Conservation (phyloP, 2,329 filamentous ascomycete genomes). For the Colletotrichum agaves region DNA sequence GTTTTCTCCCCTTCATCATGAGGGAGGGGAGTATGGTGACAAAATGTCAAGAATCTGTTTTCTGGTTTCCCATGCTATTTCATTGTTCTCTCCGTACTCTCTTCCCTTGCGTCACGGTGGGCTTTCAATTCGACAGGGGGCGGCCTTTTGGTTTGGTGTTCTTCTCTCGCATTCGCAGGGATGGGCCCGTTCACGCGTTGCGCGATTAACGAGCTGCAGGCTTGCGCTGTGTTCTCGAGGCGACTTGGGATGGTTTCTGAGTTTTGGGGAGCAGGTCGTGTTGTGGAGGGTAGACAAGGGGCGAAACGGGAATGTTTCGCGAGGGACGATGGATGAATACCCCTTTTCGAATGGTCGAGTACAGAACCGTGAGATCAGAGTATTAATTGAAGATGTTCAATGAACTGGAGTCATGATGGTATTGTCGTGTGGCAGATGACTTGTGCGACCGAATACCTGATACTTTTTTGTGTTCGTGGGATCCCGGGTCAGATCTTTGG, state of each 20-base stretch:
- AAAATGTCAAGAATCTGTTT: slow-evolving; percentile 9
- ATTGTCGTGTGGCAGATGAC: no score
- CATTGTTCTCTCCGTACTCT: neutral
- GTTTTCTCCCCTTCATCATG: slow-evolving; percentile 4
- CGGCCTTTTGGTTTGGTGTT: neutral
- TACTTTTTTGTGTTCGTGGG: no score
- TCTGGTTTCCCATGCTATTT: neutral
- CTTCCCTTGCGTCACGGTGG: slow-evolving; percentile 5
- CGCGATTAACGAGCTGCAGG: slow-evolving; percentile 26
- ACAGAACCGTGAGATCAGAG: no score
- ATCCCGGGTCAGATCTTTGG: no score
- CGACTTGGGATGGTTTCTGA: slow-evolving; percentile 16
- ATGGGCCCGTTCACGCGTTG: neutral
- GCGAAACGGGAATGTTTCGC: no score
- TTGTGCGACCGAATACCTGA: no score
- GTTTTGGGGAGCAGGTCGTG: slow-evolving; percentile 6
- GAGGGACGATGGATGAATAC: no score
- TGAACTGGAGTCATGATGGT: no score
- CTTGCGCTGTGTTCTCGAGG: slow-evolving; percentile 17
- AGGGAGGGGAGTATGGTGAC: slow-evolving; percentile 26
- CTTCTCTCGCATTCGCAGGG: neutral
- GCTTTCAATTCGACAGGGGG: neutral
- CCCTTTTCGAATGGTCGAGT: no score
- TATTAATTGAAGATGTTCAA: no score
- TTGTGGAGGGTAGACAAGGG: no score